Evolutionary conservation across 495 filamentous ascomycete species (phyloP).

Genomic region (Aspergillus asperescens): DNA sequence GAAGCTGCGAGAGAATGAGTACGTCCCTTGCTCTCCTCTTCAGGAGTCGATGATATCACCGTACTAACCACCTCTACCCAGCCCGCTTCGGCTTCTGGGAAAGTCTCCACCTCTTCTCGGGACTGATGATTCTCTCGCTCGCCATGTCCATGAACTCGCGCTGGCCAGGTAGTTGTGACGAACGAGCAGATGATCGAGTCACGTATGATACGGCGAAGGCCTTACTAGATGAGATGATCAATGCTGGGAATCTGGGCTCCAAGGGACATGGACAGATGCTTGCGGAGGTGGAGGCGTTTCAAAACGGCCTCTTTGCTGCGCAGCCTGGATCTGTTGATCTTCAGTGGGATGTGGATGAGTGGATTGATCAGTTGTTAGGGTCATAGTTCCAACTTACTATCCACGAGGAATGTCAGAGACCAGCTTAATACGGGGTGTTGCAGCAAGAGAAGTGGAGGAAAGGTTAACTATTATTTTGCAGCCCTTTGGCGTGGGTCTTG

Average conservation of each 20-base stretch:
- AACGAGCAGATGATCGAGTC: not conserved
- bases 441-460: no score
- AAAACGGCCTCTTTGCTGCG: not conserved
- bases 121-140: not conserved
- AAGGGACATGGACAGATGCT: not conserved
- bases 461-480: no score
- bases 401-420: no score
- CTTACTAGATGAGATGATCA: not conserved
- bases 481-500: no score
- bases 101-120: constrained; percentile 2
- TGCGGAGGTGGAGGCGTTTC: not conserved
- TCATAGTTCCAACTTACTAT: no score
- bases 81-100: constrained; percentile 4
- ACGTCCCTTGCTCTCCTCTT: not conserved
- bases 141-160: not conserved
- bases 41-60: not conserved
- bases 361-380: not conserved
- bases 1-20: not conserved
- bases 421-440: no score
- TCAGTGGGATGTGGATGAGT: not conserved
- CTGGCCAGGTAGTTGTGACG: not conserved
- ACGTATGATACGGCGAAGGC: not conserved
- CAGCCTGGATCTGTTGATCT: not conserved
- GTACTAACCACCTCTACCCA: not conserved
- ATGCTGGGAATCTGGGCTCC: not conserved